Evolutionary conservation across 176 grass and related monocot genomes (phyloP).

Genomic region (Oryza meyeriana): DNA sequence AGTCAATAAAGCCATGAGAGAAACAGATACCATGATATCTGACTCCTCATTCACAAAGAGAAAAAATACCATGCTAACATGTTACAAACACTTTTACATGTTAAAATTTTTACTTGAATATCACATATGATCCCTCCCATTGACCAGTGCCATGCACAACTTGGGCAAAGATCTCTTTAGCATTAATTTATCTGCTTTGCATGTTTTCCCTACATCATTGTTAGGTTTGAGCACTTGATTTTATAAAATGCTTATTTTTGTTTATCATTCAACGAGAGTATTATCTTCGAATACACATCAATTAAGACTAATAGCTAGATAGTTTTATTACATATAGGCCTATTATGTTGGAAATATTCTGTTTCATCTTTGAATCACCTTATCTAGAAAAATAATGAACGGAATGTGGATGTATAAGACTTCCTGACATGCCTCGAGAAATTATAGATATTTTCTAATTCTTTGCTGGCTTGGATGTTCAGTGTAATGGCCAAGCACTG

Average conservation of each 20-base stretch:
- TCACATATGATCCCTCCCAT: constrained; percentile 5
- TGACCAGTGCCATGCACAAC: background rate
- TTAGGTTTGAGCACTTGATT: background rate
- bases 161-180: background rate
- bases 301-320: background rate
- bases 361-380: constrained; percentile 9
- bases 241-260: background rate
- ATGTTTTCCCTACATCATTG: background rate
- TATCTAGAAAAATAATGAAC: constrained; percentile 19
- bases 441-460: constrained; percentile 51
- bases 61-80: background rate
- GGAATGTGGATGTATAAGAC: background rate
- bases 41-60: background rate
- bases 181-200: background rate
- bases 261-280: background rate
- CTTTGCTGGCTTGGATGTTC: constrained; percentile 74
- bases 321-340: background rate
- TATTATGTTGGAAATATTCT: background rate
- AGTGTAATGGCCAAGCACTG: constrained; percentile 64
- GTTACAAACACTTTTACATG: background rate
- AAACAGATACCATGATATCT: background rate
- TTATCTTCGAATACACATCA: background rate
- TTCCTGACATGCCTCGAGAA: constrained; percentile 33
- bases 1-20: background rate
- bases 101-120: background rate